Percentiles rank a stretch among this genome's conserved stretches.
phyloP scores from a whole-genome alignment of 306 rosid species.

The Vigna nakashimae region DNA sequence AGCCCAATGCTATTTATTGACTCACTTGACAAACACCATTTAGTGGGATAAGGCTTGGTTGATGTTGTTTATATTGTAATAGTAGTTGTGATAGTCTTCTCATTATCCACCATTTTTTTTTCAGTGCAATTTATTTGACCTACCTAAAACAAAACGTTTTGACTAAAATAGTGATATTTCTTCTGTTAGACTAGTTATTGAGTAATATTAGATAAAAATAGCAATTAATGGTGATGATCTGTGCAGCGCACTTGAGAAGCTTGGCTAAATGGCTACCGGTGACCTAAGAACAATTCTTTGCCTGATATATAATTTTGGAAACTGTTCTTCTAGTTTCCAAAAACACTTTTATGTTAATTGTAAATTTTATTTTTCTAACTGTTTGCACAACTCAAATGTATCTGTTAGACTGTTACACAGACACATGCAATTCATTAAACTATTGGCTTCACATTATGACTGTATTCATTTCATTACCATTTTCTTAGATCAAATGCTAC shows the following conservation, averaged over 20 bases:
- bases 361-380: background rate
- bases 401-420: conserved; percentile 12
- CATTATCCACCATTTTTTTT: background rate
- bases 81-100: conserved; percentile 4
- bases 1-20: background rate
- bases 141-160: background rate
- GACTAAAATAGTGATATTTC: background rate
- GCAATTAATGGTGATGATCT: conserved; percentile 30
- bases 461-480: conserved; percentile 18
- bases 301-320: background rate
- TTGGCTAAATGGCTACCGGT: background rate
- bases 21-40: background rate
- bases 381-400: background rate
- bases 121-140: background rate
- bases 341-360: background rate
- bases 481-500: background rate
- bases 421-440: conserved; percentile 21
- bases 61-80: background rate
- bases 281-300: conserved; percentile 28
- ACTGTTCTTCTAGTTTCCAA: background rate
- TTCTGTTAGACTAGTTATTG: background rate
- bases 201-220: background rate
- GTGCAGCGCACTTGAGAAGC: background rate
- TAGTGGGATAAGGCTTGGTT: conserved; percentile 1
- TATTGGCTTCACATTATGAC: conserved; percentile 1